Conservation (phyloP, 2,329 filamentous ascomycete genomes). For the Eutypa lata region DNA sequence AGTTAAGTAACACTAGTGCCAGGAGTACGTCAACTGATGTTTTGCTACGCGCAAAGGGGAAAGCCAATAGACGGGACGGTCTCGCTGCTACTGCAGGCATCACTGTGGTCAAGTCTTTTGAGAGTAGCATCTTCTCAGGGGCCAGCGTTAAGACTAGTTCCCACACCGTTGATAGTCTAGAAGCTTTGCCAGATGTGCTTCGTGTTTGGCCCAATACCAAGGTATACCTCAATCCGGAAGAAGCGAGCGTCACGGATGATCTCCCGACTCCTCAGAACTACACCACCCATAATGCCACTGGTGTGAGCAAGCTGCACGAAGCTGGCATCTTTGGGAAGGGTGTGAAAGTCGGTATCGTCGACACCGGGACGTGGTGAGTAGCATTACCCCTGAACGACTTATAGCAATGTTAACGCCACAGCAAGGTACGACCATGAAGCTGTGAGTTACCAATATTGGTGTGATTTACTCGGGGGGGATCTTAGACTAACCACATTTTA, state of each 20-base stretch:
- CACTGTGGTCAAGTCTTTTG: slow-evolving; percentile 22
- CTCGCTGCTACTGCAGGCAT: slow-evolving; percentile 13
- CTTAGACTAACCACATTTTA: slow-evolving; percentile 1
- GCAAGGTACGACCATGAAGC: slow-evolving; percentile 11
- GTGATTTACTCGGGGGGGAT: not conserved
- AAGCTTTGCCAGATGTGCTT: slow-evolving; percentile 22
- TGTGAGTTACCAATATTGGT: slow-evolving; percentile 1
- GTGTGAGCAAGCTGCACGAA: slow-evolving; percentile 15
- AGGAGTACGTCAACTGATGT: too few species aligned
- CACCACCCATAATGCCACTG: slow-evolving; percentile 13
- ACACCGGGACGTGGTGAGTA: slow-evolving; percentile 12
- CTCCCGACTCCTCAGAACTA: slow-evolving; percentile 10
- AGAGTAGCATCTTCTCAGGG: slow-evolving; percentile 25
- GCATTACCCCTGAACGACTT: not conserved
- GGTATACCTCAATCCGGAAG: slow-evolving; percentile 12
- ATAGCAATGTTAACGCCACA: not conserved
- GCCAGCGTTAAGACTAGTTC: slow-evolving; percentile 26
- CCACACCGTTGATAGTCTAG: slow-evolving; percentile 31
- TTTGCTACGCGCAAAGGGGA: slow-evolving; percentile 7
- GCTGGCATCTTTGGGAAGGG: slow-evolving; percentile 15
- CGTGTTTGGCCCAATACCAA: slow-evolving; percentile 19
- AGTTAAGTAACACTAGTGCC: slow-evolving; percentile 1
- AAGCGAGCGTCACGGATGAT: slow-evolving; percentile 4
- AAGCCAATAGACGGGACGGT: slow-evolving; percentile 14
- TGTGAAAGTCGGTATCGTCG: slow-evolving; percentile 13